These are phyloP conservation scores for Poteriospumella lacustris DNA, from an alignment of 108 stramenopile genomes.

Conservation along the genomic window DNA sequence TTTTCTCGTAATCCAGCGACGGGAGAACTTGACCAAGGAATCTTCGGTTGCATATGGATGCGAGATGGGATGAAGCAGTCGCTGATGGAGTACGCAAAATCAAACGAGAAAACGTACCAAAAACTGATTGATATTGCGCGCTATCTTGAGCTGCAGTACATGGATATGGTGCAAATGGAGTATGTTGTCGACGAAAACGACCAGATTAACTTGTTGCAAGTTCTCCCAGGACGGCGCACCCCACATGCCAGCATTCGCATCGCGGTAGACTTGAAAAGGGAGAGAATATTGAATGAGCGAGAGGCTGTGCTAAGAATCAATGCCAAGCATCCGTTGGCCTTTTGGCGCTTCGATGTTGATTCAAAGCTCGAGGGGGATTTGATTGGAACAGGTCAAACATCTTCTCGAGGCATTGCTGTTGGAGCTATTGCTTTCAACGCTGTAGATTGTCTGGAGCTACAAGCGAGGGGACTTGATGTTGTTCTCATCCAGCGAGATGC, in stretches of 20 bases:
- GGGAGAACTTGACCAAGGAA: background rate
- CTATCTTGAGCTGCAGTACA: background rate
- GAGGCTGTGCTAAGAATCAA: background rate
- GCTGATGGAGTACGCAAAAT: background rate
- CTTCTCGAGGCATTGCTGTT: too few species aligned
- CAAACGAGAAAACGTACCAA: background rate
- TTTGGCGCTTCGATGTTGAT: too few species aligned
- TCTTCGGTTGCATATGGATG: background rate
- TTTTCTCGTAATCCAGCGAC: background rate
- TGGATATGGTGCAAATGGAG: background rate
- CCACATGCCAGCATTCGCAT: background rate
- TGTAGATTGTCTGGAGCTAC: too few species aligned
- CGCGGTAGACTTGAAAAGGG: background rate
- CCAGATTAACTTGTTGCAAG: background rate
- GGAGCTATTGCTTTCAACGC: too few species aligned
- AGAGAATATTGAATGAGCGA: background rate
- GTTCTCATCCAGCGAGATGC: too few species aligned
- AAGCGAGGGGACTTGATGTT: too few species aligned
- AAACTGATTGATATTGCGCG: background rate
- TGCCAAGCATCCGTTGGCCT: background rate
- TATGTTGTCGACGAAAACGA: background rate
- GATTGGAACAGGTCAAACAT: too few species aligned
- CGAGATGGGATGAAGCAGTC: background rate
- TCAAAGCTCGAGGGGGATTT: too few species aligned
- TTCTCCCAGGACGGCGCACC: background rate